Evolutionary conservation across 2,329 filamentous ascomycete species (phyloP).

Genomic region (Pseudopithomyces chartarum): DNA sequence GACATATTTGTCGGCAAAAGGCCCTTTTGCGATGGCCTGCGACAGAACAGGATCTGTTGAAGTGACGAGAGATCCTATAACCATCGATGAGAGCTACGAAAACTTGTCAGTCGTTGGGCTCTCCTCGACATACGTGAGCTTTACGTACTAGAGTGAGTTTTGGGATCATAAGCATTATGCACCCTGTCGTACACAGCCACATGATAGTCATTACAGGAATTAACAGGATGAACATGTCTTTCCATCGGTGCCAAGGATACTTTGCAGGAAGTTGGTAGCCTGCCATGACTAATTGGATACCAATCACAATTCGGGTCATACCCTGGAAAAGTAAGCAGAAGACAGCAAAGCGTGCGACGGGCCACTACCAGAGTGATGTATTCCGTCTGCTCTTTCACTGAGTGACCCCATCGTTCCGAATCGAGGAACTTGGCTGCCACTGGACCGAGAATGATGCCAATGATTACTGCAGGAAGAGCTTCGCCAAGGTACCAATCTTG

Average conservation of each 20-base stretch:
- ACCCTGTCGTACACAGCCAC: too few relatives aligned
- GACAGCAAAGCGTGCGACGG: neutral
- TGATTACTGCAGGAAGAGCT: conserved; percentile 55
- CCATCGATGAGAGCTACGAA: conserved; percentile 55
- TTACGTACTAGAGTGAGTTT: conserved; percentile 42
- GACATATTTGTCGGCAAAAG: conserved; percentile 66
- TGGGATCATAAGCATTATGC: too few relatives aligned
- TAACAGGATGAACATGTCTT: conserved; percentile 60
- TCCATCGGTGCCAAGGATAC: conserved; percentile 57
- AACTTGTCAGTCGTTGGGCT: conserved; percentile 55
- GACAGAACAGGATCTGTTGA: conserved; percentile 67
- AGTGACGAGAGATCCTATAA: conserved; percentile 65
- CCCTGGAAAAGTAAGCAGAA: conserved; percentile 37
- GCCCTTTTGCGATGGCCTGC: conserved; percentile 67
- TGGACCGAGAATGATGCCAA: conserved; percentile 62
- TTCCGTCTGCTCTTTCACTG: conserved; percentile 37
- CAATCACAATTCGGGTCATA: conserved; percentile 64
- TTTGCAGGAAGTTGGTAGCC: conserved; percentile 65
- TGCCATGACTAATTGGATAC: conserved; percentile 66
- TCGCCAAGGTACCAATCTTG: conserved; percentile 60
- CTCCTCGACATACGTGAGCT: too few relatives aligned
- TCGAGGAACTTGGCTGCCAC: conserved; percentile 60
- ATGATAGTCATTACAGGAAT: conserved; percentile 58
- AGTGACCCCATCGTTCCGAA: conserved; percentile 45
- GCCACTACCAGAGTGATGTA: conserved; percentile 49